Evolutionary conservation across 768 basidiomycete genomes (phyloP).

Genomic region (Russula sp.): DNA sequence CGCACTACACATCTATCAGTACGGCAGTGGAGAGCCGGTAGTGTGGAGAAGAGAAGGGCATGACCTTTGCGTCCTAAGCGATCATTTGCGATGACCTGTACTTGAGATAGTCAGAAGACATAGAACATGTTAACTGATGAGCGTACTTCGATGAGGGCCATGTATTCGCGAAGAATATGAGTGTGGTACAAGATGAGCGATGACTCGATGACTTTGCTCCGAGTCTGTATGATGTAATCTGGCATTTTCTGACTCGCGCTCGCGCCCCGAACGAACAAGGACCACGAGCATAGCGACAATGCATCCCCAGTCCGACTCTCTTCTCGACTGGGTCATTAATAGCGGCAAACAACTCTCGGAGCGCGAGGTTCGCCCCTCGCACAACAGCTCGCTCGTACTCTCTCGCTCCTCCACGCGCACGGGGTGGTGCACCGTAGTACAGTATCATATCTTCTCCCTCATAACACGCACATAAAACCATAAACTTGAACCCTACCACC

Average conservation of each 20-base stretch:
- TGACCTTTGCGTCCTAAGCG: constrained; percentile 90
- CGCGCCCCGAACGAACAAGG: neutral
- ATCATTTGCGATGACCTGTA: constrained; percentile 90
- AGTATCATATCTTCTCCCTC: neutral
- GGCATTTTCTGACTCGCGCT: neutral
- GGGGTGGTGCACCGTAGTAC: constrained; percentile 11
- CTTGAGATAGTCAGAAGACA: constrained; percentile 17
- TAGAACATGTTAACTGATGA: neutral
- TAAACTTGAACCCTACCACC: neutral
- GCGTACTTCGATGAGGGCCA: constrained; percentile 39
- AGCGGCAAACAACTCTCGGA: neutral
- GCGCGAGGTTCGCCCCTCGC: constrained; percentile 1
- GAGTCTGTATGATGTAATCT: constrained; percentile 18
- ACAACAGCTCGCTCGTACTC: constrained; percentile 10
- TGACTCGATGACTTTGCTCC: too few species aligned
- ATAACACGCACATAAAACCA: neutral
- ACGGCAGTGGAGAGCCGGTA: neutral
- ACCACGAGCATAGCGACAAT: neutral
- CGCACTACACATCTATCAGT: constrained; percentile 54
- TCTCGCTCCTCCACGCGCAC: constrained; percentile 13
- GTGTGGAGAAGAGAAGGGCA: constrained; percentile 29
- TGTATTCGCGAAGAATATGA: constrained; percentile 18
- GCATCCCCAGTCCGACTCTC: neutral
- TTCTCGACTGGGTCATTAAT: neutral
- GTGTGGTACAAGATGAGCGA: neutral